Percentiles rank a stretch among this genome's conserved stretches.
These are phyloP conservation scores for Triticum turgidum DNA, from an alignment of 176 grass and related monocot species.

Conservation along the genomic window DNA sequence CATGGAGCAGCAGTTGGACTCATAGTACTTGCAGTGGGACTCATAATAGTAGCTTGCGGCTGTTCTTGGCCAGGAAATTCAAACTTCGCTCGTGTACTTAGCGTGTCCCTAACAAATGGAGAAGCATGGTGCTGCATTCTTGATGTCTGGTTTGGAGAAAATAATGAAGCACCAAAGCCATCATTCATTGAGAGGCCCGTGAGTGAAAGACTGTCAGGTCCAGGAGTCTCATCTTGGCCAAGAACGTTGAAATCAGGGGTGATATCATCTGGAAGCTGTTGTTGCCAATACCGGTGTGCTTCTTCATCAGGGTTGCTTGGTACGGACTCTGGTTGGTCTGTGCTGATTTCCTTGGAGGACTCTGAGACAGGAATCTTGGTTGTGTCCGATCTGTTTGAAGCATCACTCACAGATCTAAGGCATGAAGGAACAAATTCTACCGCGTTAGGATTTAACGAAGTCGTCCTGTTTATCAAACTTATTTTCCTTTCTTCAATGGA, in stretches of 20 bases:
- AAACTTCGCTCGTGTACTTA: conserved; percentile 36
- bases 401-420: conserved; percentile 66
- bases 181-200: conserved; percentile 70
- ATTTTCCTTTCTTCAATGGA: conserved; percentile 58
- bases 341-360: conserved; percentile 46
- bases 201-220: conserved; percentile 67
- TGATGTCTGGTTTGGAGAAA: conserved; percentile 54
- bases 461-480: conserved; percentile 65
- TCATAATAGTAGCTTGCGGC: conserved; percentile 43
- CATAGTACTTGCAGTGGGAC: conserved; percentile 45
- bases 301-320: conserved; percentile 85
- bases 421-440: conserved; percentile 95
- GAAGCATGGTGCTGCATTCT: conserved; percentile 52
- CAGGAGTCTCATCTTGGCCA: conserved; percentile 65
- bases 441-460: conserved; percentile 88
- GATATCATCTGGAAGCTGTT: conserved; percentile 91
- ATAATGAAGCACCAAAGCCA: conserved; percentile 51
- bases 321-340: conserved; percentile 53
- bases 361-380: conserved; percentile 29
- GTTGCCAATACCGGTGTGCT: conserved; percentile 78
- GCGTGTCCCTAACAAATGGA: conserved; percentile 44
- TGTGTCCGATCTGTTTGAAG: conserved; percentile 48
- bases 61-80: conserved; percentile 50
- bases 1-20: conserved; percentile 58
- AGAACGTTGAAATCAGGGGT: conserved; percentile 85